These are phyloP conservation scores for Cyberlindnera suaveolens DNA, from an alignment of 805 yeast genomes.

Conservation along the genomic window DNA sequence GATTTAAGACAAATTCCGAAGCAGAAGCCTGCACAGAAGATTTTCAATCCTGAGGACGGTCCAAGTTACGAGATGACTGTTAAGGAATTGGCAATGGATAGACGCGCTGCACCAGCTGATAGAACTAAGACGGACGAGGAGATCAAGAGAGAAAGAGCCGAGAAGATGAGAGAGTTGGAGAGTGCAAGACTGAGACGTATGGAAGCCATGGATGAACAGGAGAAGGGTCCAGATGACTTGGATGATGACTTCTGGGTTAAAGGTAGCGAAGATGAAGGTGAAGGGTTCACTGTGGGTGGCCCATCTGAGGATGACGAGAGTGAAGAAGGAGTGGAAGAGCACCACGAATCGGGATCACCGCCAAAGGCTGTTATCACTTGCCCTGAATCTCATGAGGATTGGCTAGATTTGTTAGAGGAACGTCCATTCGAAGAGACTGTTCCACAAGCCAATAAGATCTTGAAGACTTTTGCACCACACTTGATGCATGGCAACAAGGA, in stretches of 20 bases:
- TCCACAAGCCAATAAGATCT: conserved; percentile 45
- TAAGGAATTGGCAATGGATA: conserved; percentile 59
- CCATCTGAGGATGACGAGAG: conserved; percentile 13
- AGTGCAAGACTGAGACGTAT: conserved; percentile 65
- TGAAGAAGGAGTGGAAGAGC: conserved; percentile 27
- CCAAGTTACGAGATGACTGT: conserved; percentile 61
- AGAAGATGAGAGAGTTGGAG: conserved; percentile 57
- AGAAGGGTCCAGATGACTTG: conserved; percentile 60
- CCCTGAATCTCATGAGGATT: conserved; percentile 43
- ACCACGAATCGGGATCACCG: conserved; percentile 6
- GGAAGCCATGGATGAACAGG: conserved; percentile 52
- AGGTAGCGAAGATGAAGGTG: conserved; percentile 42
- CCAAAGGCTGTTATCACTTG: conserved; percentile 28
- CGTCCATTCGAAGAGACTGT: conserved; percentile 37
- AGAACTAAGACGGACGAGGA: conserved; percentile 78
- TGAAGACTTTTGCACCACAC: conserved; percentile 65
- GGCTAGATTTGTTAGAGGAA: conserved; percentile 29
- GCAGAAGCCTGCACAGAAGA: conserved; percentile 20
- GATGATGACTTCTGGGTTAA: conserved; percentile 64
- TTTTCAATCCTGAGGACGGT: conserved; percentile 30
- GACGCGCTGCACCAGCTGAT: conserved; percentile 75
- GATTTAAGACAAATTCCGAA: conserved; percentile 35
- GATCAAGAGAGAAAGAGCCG: conserved; percentile 50
- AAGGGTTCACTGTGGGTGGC: conserved; percentile 35
- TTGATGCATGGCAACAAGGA: conserved; percentile 79